Conservation (phyloP, 2,329 filamentous ascomycete genomes). For the Hypomyces rosellus region DNA sequence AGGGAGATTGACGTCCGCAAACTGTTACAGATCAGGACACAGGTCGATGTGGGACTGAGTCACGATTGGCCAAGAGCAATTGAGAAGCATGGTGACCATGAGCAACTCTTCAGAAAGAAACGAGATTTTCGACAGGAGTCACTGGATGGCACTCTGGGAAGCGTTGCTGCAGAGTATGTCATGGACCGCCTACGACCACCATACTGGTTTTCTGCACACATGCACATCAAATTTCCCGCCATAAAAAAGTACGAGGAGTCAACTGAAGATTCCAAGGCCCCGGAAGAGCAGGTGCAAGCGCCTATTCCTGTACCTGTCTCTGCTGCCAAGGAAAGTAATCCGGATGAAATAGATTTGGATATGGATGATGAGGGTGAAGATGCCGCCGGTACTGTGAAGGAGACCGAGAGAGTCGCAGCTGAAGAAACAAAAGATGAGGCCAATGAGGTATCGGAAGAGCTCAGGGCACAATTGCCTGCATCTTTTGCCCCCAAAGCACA, state of each 20-base stretch:
- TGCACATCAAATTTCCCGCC: slow-evolving; percentile 84
- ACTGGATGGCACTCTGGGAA: slow-evolving; percentile 68
- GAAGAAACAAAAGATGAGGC: slow-evolving; percentile 13
- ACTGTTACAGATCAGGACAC: slow-evolving; percentile 73
- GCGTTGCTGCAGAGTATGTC: slow-evolving; percentile 68
- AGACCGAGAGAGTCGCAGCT: not conserved
- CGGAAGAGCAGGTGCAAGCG: slow-evolving; percentile 11
- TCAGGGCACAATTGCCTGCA: slow-evolving; percentile 69
- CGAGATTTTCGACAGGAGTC: slow-evolving; percentile 71
- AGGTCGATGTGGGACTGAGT: slow-evolving; percentile 85
- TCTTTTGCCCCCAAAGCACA: slow-evolving; percentile 53
- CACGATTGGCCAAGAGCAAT: slow-evolving; percentile 92
- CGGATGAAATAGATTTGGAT: slow-evolving; percentile 66
- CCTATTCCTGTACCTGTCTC: slow-evolving; percentile 2
- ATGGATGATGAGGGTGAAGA: slow-evolving; percentile 37
- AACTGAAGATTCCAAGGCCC: slow-evolving; percentile 16
- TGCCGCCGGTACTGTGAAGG: not conserved
- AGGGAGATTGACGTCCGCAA: slow-evolving; percentile 89
- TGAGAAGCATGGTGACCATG: slow-evolving; percentile 68
- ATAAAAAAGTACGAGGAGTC: slow-evolving; percentile 48
- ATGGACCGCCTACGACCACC: slow-evolving; percentile 74
- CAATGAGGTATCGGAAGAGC: slow-evolving; percentile 48
- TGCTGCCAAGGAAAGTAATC: slow-evolving; percentile 38
- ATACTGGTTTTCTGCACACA: slow-evolving; percentile 90
- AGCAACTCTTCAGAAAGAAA: slow-evolving; percentile 66